Evolutionary conservation across 768 basidiomycete genomes (phyloP).

Genomic region (Pleurotus tuber-regium): DNA sequence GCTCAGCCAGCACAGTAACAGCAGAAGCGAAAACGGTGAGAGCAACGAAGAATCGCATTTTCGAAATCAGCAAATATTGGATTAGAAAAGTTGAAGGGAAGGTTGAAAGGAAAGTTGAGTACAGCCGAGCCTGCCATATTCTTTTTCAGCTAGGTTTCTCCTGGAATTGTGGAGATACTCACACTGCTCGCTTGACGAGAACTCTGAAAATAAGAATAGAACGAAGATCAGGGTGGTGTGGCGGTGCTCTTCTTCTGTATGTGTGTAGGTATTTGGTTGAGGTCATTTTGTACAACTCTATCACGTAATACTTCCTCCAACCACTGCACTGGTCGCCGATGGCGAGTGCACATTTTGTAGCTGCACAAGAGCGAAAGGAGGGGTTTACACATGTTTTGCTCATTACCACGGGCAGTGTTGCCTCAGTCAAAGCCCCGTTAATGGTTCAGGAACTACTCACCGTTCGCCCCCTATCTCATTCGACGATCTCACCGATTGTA

Average conservation of each 20-base stretch:
- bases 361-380: constrained; percentile 36
- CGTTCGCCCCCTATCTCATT: constrained; percentile 40
- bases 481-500: too few species aligned
- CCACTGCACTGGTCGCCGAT: too few species aligned
- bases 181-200: constrained; percentile 41
- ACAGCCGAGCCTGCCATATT: constrained; percentile 30
- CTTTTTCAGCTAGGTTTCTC: constrained; percentile 17
- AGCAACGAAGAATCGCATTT: constrained; percentile 50
- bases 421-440: constrained; percentile 89
- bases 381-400: constrained; percentile 69
- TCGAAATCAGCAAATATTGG: constrained; percentile 27
- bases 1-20: constrained; percentile 33
- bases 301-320: too few species aligned
- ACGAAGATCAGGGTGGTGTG: constrained; percentile 4
- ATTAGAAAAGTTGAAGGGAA: constrained; percentile 12
- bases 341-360: constrained; percentile 29
- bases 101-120: not conserved
- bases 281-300: too few species aligned
- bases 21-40: constrained; percentile 40
- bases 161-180: constrained; percentile 17
- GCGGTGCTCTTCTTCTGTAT: not conserved
- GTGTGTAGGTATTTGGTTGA: too few species aligned
- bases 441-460: constrained; percentile 76
- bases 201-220: constrained; percentile 4
- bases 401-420: constrained; percentile 92